Percentiles rank a stretch among this genome's conserved stretches.
Conservation (phyloP, 306 rosid genomes). For the Ammopiptanthus mongolicus region DNA sequence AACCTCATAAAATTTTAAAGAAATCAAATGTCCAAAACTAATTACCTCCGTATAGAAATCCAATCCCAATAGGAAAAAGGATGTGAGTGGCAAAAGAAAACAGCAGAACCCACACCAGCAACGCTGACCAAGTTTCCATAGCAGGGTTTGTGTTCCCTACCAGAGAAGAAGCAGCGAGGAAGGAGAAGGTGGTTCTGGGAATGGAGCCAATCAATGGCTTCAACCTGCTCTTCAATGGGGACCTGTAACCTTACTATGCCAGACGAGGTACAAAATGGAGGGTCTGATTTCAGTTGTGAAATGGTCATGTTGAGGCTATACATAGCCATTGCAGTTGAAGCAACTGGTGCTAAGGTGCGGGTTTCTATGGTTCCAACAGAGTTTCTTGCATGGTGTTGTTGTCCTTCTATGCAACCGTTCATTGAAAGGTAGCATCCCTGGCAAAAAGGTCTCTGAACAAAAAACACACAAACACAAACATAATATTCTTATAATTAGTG, state of each 20-base stretch:
- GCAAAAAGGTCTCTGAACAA: conserved; percentile 26
- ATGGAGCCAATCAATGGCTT: conserved; percentile 82
- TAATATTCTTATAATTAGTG: not conserved
- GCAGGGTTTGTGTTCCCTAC: conserved; percentile 26
- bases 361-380: conserved; percentile 60
- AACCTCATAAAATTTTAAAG: not conserved
- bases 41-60: conserved; percentile 74
- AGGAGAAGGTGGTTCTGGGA: conserved; percentile 55
- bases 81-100: conserved; percentile 53
- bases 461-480: not conserved
- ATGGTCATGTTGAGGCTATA: conserved; percentile 51
- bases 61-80: conserved; percentile 69
- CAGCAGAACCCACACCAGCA: conserved; percentile 88
- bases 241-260: conserved; percentile 58
- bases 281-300: conserved; percentile 43
- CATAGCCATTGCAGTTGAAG: conserved; percentile 57
- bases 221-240: conserved; percentile 73
- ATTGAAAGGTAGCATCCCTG: conserved; percentile 51
- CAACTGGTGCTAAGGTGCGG: conserved; percentile 39
- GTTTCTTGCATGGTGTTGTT: not conserved
- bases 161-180: conserved; percentile 78
- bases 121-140: conserved; percentile 48
- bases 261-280: conserved; percentile 48
- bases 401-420: conserved; percentile 63
- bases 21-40: not conserved